Percentiles rank a stretch among this genome's conserved stretches.
Conservation (phyloP, 441 rosid genomes). For the Flueggea neowawraea region DNA sequence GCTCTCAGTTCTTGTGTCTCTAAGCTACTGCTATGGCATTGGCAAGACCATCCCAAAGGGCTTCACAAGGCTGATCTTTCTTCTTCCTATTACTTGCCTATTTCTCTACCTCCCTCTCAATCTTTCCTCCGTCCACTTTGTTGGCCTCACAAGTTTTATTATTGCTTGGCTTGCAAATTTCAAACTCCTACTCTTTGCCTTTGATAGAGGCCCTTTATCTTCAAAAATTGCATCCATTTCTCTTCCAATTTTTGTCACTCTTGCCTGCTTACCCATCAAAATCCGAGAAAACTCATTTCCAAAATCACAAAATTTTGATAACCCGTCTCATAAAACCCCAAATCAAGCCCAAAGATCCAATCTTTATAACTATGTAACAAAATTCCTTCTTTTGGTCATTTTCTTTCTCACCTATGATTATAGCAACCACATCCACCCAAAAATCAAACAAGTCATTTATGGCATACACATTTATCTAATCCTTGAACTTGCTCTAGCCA, state of each 20-base stretch:
- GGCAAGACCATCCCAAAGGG: constrained; percentile 31
- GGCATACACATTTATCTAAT: too few relatives aligned
- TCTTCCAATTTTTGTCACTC: constrained; percentile 42
- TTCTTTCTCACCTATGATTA: too few relatives aligned
- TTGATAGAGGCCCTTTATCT: constrained; percentile 43
- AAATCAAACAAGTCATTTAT: too few relatives aligned
- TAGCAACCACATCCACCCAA: too few relatives aligned
- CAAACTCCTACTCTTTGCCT: constrained; percentile 64
- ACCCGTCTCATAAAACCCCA: too few relatives aligned
- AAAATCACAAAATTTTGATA: too few relatives aligned
- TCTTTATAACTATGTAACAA: too few relatives aligned
- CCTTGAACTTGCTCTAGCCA: too few relatives aligned
- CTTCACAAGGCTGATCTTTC: constrained; percentile 36
- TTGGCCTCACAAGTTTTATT: constrained; percentile 32
- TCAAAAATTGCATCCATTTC: constrained; percentile 17
- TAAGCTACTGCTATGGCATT: constrained; percentile 43
- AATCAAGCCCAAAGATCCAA: too few relatives aligned
- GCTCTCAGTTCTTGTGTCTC: constrained; percentile 27
- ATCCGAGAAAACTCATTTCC: constrained; percentile 14
- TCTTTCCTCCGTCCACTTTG: constrained; percentile 32
- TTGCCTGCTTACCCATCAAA: constrained; percentile 52
- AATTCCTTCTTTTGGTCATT: too few relatives aligned
- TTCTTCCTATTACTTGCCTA: constrained; percentile 40
- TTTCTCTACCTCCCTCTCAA: constrained; percentile 43
- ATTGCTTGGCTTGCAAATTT: constrained; percentile 59